Base-by-base conservation (phyloP, 768 basidiomycete genomes). In the Russula abietina region DNA sequence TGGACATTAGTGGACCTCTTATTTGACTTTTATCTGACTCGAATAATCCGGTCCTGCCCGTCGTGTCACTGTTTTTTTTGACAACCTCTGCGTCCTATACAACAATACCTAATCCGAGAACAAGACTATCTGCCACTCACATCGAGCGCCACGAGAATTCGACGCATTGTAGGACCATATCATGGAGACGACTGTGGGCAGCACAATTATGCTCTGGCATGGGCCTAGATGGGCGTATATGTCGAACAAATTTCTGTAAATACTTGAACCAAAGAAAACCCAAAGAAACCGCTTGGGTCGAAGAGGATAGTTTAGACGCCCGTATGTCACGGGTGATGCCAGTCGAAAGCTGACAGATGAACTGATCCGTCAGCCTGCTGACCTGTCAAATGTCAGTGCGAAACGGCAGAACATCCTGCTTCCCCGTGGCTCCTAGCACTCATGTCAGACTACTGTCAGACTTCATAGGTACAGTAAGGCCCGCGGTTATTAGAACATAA, bases 381-480 rank as follows among this genome's bases (percentile, higher is more conserved):
- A 38, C 22, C 36, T 2, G 36, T 38, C 52, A 38, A 24, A 36
- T 38, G 52, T 10, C 12, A 24, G 33, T 24, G 36, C 32, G 22
- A 16, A 22, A 12, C 22, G n/a, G 36, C 32, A 22, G 36, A 11
- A 53, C 28, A 24, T 38, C 52, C 22, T 53, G 14, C 28, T 17
- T 50, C 28, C 16, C 49, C 14, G 33, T 8, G 36, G 22, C 6
- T 54, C 33, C 7, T 6, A 24, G 36, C 52, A 38, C 24, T 22
- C n/a, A 3, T 54, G 52, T 38, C 52, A 52, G 32, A 33, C 51
- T 28, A 32, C 19, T 33, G 30, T 19, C 19, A 49, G 24, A 26
- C 73, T 24, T 22, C 45, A 46, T 22, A 11, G 11, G 45, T n/a
- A n/a, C n/a, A n/a, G n/a, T 46, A 46, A 12, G 45, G n/a, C n/a